Evolutionary conservation across 805 yeast species (phyloP).

Genomic region (Priceomyces carsonii): DNA sequence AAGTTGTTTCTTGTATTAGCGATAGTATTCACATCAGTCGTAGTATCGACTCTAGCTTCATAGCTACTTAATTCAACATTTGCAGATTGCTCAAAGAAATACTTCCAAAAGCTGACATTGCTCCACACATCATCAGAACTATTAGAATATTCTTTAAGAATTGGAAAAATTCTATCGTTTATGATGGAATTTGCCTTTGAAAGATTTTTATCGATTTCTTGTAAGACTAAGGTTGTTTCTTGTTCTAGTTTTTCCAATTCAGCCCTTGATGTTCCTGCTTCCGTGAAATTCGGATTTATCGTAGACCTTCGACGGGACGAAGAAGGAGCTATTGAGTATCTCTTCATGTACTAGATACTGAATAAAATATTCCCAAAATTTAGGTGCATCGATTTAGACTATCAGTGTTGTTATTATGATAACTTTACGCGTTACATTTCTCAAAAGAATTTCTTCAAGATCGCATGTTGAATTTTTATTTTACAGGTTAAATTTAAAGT

Average conservation of each 20-base stretch:
- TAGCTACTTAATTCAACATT: constrained; percentile 59
- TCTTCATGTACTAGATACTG: constrained; percentile 27
- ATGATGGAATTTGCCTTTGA: constrained; percentile 67
- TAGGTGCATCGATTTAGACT: too few relatives aligned
- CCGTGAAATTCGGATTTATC: constrained; percentile 11
- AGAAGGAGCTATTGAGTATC: constrained; percentile 36
- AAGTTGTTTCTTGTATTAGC: constrained; percentile 17
- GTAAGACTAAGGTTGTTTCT: constrained; percentile 73
- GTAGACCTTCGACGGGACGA: constrained; percentile 32
- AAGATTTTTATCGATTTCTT: constrained; percentile 75
- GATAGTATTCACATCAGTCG: constrained; percentile 21
- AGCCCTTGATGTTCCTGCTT: constrained; percentile 23
- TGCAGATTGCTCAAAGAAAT: constrained; percentile 74
- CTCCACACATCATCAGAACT: constrained; percentile 63
- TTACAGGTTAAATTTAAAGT: too few relatives aligned
- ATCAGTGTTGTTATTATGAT: too few relatives aligned
- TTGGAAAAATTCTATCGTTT: constrained; percentile 67
- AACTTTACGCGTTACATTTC: too few relatives aligned
- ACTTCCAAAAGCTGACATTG: constrained; percentile 73
- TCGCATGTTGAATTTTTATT: too few relatives aligned
- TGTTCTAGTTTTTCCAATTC: constrained; percentile 70
- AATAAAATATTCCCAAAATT: too few relatives aligned
- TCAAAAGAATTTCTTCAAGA: too few relatives aligned
- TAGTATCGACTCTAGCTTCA: constrained; percentile 38
- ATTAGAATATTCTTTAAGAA: constrained; percentile 57